Base-by-base conservation (phyloP, 1,284 basidiomycete species). In the Ceratobasidium sp. region DNA sequence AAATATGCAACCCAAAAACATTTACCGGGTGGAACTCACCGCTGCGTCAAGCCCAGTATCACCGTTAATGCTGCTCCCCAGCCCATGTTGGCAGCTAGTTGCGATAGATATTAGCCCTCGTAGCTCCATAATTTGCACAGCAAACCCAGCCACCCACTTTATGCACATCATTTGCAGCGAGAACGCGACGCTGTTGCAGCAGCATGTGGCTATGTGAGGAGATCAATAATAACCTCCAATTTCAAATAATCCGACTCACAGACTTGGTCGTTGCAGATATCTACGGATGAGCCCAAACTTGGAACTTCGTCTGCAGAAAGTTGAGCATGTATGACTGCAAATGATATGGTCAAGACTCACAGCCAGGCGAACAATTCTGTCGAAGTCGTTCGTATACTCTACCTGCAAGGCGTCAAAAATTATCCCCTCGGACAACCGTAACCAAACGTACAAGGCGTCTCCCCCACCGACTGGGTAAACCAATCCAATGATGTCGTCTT, bases 401-500 rank as follows among this genome's bases (percentile, higher is more conserved):
- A 17, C 56, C 56, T 58, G 43, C 8, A 6, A 15, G 31, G 20
- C 25, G 13, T n/a, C 10, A 32, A 22, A 45, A 13, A 15, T 12
- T 17, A 5, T 45, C 40, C 40, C 32, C 12, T 27, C 10, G 10
- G 22, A 20, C 25, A 45, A 10, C 17, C 29, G n/a, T 20, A 45
- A 12, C 1, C 6, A 10, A 32, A 20, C 56, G 20, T 38, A 45
- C 56, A 58, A 13, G 56, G 56, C 10, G 56, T 58, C 42, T 58
- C 56, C 8, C 56, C 58, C 7, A 62, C 45, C 29, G 58, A 62
- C 12, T 49, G 27, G 40, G 43, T 62, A 27, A 20, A 62, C 58
- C 58, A 62, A 49, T 65, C 60, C 32, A 65, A 53, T 32, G 60
- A 52, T 12, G 31, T 65, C 3, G 31, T 65, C 15, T 65, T 65